Evolutionary conservation across 2,329 filamentous ascomycete genomes (phyloP).

Genomic region (Diaporthe longicolla): DNA sequence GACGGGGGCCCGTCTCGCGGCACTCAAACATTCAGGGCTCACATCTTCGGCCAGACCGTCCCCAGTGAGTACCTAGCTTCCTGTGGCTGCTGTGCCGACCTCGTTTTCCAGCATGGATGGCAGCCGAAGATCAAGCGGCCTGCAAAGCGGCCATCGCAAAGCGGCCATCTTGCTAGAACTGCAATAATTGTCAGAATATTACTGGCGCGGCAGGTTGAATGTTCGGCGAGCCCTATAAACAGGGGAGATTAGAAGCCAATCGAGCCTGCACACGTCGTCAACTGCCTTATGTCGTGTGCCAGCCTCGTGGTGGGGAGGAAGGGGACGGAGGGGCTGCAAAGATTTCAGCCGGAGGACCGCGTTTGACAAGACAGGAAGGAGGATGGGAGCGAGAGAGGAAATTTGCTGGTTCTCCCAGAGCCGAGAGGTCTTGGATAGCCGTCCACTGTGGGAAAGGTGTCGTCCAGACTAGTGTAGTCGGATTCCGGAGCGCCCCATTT

Average conservation of each 20-base stretch:
- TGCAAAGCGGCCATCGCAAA: conserved; percentile 27
- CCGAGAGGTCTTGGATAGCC: conserved; percentile 21
- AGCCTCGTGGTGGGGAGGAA: conserved; percentile 30
- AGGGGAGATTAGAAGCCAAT: conserved; percentile 31
- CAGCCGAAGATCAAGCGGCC: conserved; percentile 13
- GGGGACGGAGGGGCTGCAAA: conserved; percentile 21
- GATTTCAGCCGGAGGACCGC: conserved; percentile 23
- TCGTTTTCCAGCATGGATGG: neutral
- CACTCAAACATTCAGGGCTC: conserved; percentile 15
- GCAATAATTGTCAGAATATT: conserved; percentile 1
- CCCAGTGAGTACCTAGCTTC: neutral
- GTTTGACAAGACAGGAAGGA: conserved; percentile 37
- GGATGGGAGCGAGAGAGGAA: conserved; percentile 1
- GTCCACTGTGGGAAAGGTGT: conserved; percentile 11
- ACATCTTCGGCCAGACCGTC: conserved; percentile 30
- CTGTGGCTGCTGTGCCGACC: conserved; percentile 1
- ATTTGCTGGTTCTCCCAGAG: conserved; percentile 22
- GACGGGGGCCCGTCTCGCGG: neutral
- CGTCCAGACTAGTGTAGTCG: conserved; percentile 25
- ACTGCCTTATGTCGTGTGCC: conserved; percentile 13
- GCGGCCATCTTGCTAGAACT: conserved; percentile 15
- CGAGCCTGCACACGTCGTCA: conserved; percentile 33
- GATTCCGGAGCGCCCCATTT: conserved; percentile 28
- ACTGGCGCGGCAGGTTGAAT: conserved; percentile 1
- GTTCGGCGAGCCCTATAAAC: conserved; percentile 7